Base-by-base conservation (phyloP, 2,329 filamentous ascomycete genomes). In the Xylaria hypoxylon region DNA sequence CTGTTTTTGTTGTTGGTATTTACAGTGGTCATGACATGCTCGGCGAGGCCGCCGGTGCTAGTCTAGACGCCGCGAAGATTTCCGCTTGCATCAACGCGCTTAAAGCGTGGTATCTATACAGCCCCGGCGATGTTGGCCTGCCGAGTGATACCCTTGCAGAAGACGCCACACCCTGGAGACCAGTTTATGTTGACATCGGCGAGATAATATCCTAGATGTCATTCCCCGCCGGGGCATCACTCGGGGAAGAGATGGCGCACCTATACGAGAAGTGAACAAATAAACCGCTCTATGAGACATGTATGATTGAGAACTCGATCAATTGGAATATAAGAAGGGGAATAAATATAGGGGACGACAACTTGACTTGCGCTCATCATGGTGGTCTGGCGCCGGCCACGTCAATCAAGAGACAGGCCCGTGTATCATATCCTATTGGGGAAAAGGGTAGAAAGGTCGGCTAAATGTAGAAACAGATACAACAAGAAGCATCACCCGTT, bases 51-150 rank as follows among this genome's bases (percentile, higher is more conserved):
- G 86, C 90, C 22, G 96, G 92, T 26, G 83, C 90, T 55, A 94
- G 87, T 79, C 83, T 98, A 63, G 85, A 93, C 71, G 87, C 93
- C 74, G 95, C 92, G 35, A 88, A 93, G 70, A 85, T 87, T 70
- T 87, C 92, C 78, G 96, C 96, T 22, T 89, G 92, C 42, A 94
- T 96, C 75, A 90, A 91, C 69, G 90, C 94, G 19, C 84, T 99
- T 76, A 97, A 97, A 85, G 86, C 90, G 5, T 99, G 96, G 96
- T 99, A 99, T 80, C 84, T 99, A 59, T 99, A 99, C 83, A 94
- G 90, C 78, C 95, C 96, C 31, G 84, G 86, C 62, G 81, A 87
- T 70, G 86, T 89, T 56, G 85, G 86, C 64, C 83, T 93, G 68
- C 91, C 91, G 26, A 92, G 90, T 76, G 89, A 92, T 70, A 90